Percentiles rank a stretch among this genome's conserved stretches.
Evolutionary conservation across 2,329 filamentous ascomycete species (phyloP).

Genomic region (Rosellinia necatrix): DNA sequence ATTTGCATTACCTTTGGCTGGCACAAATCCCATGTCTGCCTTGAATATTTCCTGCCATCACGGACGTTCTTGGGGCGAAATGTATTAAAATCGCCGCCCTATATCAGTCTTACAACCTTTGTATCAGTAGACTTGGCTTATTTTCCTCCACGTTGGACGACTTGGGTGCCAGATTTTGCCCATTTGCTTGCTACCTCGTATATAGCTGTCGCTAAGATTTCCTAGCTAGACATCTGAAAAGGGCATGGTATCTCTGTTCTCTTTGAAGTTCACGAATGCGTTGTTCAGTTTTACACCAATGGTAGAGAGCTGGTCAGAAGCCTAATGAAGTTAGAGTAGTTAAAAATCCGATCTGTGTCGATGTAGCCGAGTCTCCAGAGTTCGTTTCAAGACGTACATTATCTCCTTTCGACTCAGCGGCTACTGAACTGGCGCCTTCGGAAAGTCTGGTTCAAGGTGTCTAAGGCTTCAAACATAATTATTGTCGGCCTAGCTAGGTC

Average conservation of each 20-base stretch:
- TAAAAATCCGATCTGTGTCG: constrained; percentile 31
- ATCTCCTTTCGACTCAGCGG: constrained; percentile 35
- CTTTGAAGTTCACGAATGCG: constrained; percentile 31
- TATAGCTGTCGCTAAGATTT: not conserved
- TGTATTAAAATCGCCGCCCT: constrained; percentile 6
- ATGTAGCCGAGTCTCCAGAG: constrained; percentile 34
- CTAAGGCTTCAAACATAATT: constrained; percentile 32
- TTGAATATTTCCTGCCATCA: not conserved
- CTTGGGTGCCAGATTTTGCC: not conserved
- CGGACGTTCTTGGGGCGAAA: not conserved
- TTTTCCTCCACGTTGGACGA: too few relatives aligned
- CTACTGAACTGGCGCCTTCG: constrained; percentile 19
- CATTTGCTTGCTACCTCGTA: not conserved
- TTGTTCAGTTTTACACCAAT: constrained; percentile 38
- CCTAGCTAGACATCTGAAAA: constrained; percentile 2
- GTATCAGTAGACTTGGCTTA: not conserved
- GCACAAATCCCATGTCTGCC: not conserved
- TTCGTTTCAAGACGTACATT: constrained; percentile 32
- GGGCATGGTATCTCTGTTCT: not conserved
- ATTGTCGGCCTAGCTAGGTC: not conserved
- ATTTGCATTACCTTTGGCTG: constrained; percentile 3
- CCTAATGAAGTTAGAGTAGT: not conserved
- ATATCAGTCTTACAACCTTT: not conserved
- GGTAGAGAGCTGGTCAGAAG: constrained; percentile 6
- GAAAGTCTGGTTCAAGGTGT: constrained; percentile 35